Evolutionary conservation across 2,329 filamentous ascomycete genomes (phyloP), one percentile per base, ranked within the genome.

Genomic region (Nigrograna mackinnonii): DNA sequence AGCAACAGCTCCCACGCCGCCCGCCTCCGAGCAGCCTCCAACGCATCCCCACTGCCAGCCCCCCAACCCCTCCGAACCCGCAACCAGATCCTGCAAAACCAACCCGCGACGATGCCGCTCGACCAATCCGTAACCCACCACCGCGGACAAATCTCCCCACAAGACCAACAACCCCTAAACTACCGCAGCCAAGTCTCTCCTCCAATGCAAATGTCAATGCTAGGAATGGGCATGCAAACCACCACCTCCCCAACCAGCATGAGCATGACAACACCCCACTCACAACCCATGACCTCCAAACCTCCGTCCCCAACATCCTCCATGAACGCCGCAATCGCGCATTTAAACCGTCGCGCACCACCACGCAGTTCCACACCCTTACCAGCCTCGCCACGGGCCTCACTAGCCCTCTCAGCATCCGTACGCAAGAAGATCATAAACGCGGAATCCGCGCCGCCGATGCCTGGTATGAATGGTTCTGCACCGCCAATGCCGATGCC

Each of bases 341-440:
- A 52, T 14, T 28, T 54, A 3, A 47, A 49, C 22, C 42, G 42
- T 14, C 36, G 42, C 6, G 31, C 35, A 21, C 37, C 37, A 11
- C 43, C 48, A n/a, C 46, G 48, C 16, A 47, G 45, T 24, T 28
- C 19, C 6, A 51, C 48, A 9, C 43, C 51, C n/a, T 38, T 54
- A 3, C 51, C 51, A 6, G 48, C 51, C 12, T 54, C 51, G 11
- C 51, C 51, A 7, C 41, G 51, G n/a, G 51, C 51, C 3, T 52
- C 48, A 5, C 36, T 54, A 5, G 49, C 51, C 1, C 35, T 54
- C n/a, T 51, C 37, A 22, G 33, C 47, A 6, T 14, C 43, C 1
- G 35, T 37, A 12, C 33, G 42, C 3, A 37, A 37, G 18, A 52
- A 49, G 22, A 22, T 47, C 19, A 49, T 45, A 20, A 44, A 22